These are phyloP conservation scores for Trypanosoma congolense DNA, from an alignment of 208 protist genomes.

Conservation along the genomic window DNA sequence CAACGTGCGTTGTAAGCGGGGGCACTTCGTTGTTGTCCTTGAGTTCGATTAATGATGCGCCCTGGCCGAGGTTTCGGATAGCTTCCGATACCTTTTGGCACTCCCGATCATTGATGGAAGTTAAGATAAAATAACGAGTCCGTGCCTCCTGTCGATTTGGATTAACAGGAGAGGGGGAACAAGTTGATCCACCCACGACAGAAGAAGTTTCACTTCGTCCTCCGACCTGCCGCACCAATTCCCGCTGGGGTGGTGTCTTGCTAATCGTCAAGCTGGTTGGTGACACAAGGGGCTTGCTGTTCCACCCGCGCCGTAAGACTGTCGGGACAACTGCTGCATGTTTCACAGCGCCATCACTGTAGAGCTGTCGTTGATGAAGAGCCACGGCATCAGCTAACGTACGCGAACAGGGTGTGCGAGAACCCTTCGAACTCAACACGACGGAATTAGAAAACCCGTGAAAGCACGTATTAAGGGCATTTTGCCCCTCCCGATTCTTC, in stretches of 20 bases:
- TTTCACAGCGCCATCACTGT: too few species aligned
- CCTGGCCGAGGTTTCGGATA: constrained; percentile 41
- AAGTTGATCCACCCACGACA: constrained; percentile 52
- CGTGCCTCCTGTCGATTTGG: constrained; percentile 57
- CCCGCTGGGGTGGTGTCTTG: constrained; percentile 11
- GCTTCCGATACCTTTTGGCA: constrained; percentile 30
- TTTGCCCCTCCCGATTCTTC: too few species aligned
- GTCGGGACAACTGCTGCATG: too few species aligned
- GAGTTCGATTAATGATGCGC: constrained; percentile 41
- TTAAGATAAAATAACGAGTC: constrained; percentile 68
- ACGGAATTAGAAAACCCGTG: too few species aligned
- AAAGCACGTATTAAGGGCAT: too few species aligned
- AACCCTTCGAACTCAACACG: too few species aligned
- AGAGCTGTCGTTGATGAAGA: too few species aligned
- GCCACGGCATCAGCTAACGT: too few species aligned
- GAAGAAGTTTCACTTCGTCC: constrained; percentile 51
- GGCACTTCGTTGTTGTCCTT: constrained; percentile 62
- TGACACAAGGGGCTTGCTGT: constrained; percentile 33
- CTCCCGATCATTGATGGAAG: constrained; percentile 56
- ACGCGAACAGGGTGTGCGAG: too few species aligned
- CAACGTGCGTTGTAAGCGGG: constrained; percentile 58
- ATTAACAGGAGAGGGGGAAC: constrained; percentile 79
- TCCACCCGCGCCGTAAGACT: too few species aligned
- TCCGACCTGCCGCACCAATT: constrained; percentile 6
- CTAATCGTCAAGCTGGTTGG: constrained; percentile 24